Conservation (phyloP, 768 basidiomycete genomes). For the Gymnopilus junonius region DNA sequence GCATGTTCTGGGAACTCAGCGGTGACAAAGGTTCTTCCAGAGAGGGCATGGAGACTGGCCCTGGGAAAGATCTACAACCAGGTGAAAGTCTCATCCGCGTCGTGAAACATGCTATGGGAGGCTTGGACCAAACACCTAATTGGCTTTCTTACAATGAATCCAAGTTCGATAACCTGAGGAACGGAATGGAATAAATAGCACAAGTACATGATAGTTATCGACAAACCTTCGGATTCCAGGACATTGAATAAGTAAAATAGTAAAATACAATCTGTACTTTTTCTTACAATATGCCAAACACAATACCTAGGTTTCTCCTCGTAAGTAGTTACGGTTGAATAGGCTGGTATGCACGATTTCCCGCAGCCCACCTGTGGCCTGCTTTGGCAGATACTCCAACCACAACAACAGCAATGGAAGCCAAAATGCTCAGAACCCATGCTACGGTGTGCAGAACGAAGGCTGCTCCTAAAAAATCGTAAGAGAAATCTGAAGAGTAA, state of each 20-base stretch:
- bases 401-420: constrained; percentile 55
- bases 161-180: constrained; percentile 79
- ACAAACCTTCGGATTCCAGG: not conserved
- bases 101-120: constrained; percentile 81
- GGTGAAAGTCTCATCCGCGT: constrained; percentile 73
- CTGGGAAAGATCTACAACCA: constrained; percentile 74
- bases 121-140: constrained; percentile 70
- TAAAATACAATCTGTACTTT: not conserved
- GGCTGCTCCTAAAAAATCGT: constrained; percentile 51
- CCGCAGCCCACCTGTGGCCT: constrained; percentile 77
- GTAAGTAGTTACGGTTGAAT: constrained; percentile 29
- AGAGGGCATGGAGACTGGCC: constrained; percentile 75
- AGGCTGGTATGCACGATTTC: constrained; percentile 65
- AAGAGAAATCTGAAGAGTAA: not conserved
- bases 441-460: constrained; percentile 63
- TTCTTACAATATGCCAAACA: not conserved
- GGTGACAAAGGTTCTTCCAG: constrained; percentile 78
- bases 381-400: constrained; percentile 67
- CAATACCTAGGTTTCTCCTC: not conserved
- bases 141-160: constrained; percentile 82
- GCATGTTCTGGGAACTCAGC: constrained; percentile 94
- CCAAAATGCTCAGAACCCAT: constrained; percentile 62
- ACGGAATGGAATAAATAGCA: constrained; percentile 56
- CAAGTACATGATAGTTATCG: not conserved
- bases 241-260: not conserved